A percentile compares a stretch with the other conserved stretches of the same genome.
phyloP scores from a whole-genome alignment of 805 yeast species.

The Kurtzmaniella fragi region DNA sequence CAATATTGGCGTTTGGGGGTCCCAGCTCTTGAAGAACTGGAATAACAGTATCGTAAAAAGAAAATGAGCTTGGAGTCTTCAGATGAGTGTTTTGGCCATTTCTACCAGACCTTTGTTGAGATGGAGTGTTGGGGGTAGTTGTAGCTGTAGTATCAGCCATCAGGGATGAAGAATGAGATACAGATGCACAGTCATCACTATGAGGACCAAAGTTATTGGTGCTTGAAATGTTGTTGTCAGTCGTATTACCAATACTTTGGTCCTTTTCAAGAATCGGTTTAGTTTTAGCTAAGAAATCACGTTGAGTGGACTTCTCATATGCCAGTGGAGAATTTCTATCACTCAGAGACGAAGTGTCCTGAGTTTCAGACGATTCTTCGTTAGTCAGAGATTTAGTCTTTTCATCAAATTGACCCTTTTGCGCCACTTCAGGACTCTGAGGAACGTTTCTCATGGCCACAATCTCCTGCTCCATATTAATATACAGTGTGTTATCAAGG shows the following conservation, averaged over 20 bases:
- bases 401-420: constrained; percentile 6
- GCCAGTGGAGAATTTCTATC: constrained; percentile 8
- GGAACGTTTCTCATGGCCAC: not conserved
- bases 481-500: constrained; percentile 31
- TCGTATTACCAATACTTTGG: constrained; percentile 1
- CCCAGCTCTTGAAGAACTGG: constrained; percentile 19
- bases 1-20: constrained; percentile 4
- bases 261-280: constrained; percentile 5
- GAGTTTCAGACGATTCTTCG: constrained; percentile 7
- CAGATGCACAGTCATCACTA: constrained; percentile 1
- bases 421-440: not conserved
- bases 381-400: constrained; percentile 7
- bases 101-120: not conserved
- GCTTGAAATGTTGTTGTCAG: no score
- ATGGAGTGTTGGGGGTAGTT: constrained; percentile 1
- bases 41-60: constrained; percentile 38
- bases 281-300: constrained; percentile 6
- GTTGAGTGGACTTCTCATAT: not conserved
- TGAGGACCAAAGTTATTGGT: no score
- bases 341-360: constrained; percentile 6
- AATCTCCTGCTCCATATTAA: constrained; percentile 32
- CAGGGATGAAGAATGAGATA: constrained; percentile 5
- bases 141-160: constrained; percentile 3
- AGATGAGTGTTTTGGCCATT: constrained; percentile 6
- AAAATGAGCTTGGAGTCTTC: constrained; percentile 28